Conservation (phyloP, 163 green algal genomes). For the Botryococcus braunii region DNA sequence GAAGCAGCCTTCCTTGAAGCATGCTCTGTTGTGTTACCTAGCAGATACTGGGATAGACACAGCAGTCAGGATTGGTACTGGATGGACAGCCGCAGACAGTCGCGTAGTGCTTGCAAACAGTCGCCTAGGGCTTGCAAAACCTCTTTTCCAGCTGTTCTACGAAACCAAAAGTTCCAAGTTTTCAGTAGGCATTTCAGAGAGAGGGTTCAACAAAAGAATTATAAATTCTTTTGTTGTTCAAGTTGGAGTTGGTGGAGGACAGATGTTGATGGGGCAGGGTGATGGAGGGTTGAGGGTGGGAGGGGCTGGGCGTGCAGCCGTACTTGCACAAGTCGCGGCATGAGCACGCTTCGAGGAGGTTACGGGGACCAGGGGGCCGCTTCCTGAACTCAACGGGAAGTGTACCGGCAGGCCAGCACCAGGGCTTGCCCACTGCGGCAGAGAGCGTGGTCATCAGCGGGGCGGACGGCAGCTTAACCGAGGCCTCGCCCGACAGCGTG, state of each 20-base stretch:
- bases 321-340: slow-evolving; percentile 70
- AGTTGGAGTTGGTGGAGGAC: not conserved
- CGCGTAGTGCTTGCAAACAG: too few relatives aligned
- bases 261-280: not conserved
- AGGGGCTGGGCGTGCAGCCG: slow-evolving; percentile 19
- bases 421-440: too few relatives aligned
- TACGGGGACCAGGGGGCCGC: slow-evolving; percentile 46
- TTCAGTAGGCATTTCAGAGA: not conserved
- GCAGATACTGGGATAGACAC: too few relatives aligned
- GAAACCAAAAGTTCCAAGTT: not conserved
- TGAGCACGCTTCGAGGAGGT: slow-evolving; percentile 50
- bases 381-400: slow-evolving; percentile 34
- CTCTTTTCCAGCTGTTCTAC: not conserved
- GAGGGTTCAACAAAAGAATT: not conserved
- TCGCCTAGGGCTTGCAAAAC: not conserved
- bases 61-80: too few relatives aligned
- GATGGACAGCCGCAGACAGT: too few relatives aligned
- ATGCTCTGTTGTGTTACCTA: too few relatives aligned
- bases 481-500: too few relatives aligned
- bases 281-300: not conserved
- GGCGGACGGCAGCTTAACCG: too few relatives aligned
- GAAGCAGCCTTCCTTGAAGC: too few relatives aligned
- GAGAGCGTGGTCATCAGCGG: too few relatives aligned
- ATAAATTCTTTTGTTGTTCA: not conserved
- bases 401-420: not conserved